phyloP scores from a whole-genome alignment of 345 rosid species.

The Camelina neglecta region DNA sequence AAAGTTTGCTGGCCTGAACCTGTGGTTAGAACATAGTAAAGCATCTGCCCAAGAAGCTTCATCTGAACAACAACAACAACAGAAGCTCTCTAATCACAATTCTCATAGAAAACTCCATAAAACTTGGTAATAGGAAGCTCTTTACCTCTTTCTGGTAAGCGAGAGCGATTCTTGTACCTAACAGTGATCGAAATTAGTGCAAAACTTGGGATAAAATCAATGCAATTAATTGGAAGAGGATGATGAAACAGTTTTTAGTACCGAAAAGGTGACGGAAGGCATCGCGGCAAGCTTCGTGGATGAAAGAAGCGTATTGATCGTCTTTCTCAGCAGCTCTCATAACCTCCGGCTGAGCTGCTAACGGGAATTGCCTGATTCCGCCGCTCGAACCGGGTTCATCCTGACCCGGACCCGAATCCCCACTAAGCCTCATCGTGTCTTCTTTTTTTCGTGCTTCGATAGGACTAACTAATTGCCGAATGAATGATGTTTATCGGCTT shows the following conservation, averaged over 20 bases:
- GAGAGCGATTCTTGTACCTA: constrained; percentile 82
- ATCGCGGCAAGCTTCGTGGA: constrained; percentile 95
- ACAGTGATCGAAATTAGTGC: neutral
- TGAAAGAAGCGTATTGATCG: constrained; percentile 90
- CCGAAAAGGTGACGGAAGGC: constrained; percentile 89
- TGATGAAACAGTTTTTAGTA: neutral
- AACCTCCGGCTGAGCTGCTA: constrained; percentile 89
- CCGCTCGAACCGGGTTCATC: constrained; percentile 45
- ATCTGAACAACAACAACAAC: constrained; percentile 52
- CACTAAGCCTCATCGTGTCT: constrained; percentile 39
- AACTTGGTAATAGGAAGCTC: neutral
- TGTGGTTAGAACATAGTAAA: constrained; percentile 85
- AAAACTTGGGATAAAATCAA: neutral
- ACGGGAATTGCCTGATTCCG: constrained; percentile 59
- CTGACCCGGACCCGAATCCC: constrained; percentile 34
- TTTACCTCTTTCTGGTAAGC: constrained; percentile 93
- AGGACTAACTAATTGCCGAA: neutral
- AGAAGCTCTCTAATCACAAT: constrained; percentile 1
- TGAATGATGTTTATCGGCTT: neutral
- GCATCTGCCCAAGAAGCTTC: constrained; percentile 88
- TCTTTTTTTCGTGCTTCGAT: neutral
- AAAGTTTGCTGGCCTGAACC: constrained; percentile 96
- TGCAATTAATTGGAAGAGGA: neutral
- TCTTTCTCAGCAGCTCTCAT: constrained; percentile 99
- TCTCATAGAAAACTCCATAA: constrained; percentile 4